Conservation (phyloP, 2,329 filamentous ascomycete genomes). For the Botryotinia convoluta region DNA sequence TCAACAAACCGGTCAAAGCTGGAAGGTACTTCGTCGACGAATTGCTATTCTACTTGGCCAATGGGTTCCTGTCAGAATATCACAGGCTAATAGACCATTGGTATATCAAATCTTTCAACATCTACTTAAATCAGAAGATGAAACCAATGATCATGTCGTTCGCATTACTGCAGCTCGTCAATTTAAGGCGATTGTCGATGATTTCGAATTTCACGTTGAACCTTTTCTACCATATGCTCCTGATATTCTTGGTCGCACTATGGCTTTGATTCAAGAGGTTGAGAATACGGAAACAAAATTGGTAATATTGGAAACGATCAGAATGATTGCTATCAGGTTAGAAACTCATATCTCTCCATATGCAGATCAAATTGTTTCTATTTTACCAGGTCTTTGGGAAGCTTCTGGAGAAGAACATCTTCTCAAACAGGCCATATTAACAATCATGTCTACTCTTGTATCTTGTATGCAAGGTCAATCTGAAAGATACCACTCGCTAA, state of each 20-base stretch:
- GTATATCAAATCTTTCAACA: conserved; percentile 90
- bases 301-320: conserved; percentile 82
- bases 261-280: conserved; percentile 75
- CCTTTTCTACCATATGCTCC: conserved; percentile 76
- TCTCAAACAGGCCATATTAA: conserved; percentile 90
- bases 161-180: conserved; percentile 86
- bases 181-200: conserved; percentile 75
- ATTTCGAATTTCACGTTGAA: conserved; percentile 75
- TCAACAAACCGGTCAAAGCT: conserved; percentile 59
- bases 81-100: conserved; percentile 63
- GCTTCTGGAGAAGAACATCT: conserved; percentile 76
- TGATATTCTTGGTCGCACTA: conserved; percentile 68
- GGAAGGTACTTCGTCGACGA: conserved; percentile 80
- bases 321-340: conserved; percentile 75
- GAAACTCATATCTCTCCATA: conserved; percentile 67
- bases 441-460: conserved; percentile 81
- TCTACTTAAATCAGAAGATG: conserved; percentile 73
- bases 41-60: conserved; percentile 86
- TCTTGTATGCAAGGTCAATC: conserved; percentile 78
- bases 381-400: conserved; percentile 81
- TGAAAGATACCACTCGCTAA: conserved; percentile 72
- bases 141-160: conserved; percentile 85
- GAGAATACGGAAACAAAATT: conserved; percentile 86
- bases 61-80: conserved; percentile 80
- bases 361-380: conserved; percentile 76